Evolutionary conservation across 805 yeast genomes (phyloP).

Genomic region (Candida schatavii): DNA sequence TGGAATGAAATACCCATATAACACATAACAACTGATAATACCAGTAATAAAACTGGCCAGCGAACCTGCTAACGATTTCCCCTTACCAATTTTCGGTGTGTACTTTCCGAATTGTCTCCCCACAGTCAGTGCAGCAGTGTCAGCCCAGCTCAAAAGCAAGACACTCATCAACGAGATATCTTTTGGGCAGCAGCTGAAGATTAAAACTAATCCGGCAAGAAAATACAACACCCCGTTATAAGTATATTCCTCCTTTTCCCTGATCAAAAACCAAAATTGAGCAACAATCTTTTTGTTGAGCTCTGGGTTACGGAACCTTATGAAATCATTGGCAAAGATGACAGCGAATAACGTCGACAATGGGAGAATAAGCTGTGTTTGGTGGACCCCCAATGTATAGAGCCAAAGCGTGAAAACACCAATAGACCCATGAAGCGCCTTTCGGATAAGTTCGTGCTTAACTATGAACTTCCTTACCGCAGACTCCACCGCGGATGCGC

Average conservation of each 20-base stretch:
- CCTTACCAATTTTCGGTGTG: conserved; percentile 16
- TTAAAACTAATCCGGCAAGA: conserved; percentile 70
- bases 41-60: conserved; percentile 69
- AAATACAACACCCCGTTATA: conserved; percentile 91
- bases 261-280: conserved; percentile 75
- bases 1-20: conserved; percentile 77
- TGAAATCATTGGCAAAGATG: conserved; percentile 60
- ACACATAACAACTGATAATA: conserved; percentile 55
- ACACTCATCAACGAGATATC: conserved; percentile 79
- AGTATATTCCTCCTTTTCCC: conserved; percentile 69
- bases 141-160: conserved; percentile 80
- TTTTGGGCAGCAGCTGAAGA: conserved; percentile 68
- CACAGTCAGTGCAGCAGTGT: conserved; percentile 9
- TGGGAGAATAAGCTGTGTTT: conserved; percentile 56
- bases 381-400: conserved; percentile 61
- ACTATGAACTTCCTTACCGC: conserved; percentile 43
- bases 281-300: conserved; percentile 68
- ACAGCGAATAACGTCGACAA: conserved; percentile 52
- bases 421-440: conserved; percentile 81
- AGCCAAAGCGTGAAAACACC: conserved; percentile 77
- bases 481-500: background rate
- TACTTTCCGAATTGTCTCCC: conserved; percentile 22
- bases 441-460: conserved; percentile 87
- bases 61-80: conserved; percentile 22
- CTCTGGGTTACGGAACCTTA: conserved; percentile 59